A percentile compares a stretch with the other conserved stretches of the same genome.
Conservation (phyloP, 139 green algal genomes). For the Coelastrella sp. region DNA sequence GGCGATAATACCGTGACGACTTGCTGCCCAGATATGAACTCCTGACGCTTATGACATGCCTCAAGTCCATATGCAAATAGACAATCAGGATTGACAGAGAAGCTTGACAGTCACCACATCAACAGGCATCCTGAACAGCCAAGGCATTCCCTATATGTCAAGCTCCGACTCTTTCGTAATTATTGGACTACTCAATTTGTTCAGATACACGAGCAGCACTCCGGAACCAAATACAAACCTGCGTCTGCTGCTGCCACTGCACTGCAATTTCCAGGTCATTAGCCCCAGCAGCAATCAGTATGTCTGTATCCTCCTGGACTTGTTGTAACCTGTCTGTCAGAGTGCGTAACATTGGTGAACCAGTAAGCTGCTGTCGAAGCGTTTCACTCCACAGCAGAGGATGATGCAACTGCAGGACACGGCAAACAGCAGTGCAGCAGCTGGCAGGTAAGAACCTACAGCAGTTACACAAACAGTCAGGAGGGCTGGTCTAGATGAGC, state of each 20-base stretch:
- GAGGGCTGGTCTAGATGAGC: background rate
- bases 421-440: background rate
- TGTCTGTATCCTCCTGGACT: constrained; percentile 58
- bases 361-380: constrained; percentile 55
- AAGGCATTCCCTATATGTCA: too few relatives aligned
- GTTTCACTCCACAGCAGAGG: constrained; percentile 67
- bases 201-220: too few relatives aligned
- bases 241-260: constrained; percentile 20
- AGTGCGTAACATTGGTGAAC: constrained; percentile 51
- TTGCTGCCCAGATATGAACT: too few relatives aligned
- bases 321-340: constrained; percentile 59
- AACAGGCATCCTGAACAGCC: too few relatives aligned
- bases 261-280: constrained; percentile 59
- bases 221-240: background rate
- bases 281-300: constrained; percentile 55
- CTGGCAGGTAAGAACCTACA: background rate
- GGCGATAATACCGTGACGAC: too few relatives aligned
- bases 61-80: too few relatives aligned
- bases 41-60: too few relatives aligned
- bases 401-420: constrained; percentile 57
- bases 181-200: too few relatives aligned
- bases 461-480: too few relatives aligned
- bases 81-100: too few relatives aligned
- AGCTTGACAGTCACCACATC: too few relatives aligned
- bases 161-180: too few relatives aligned